These are phyloP conservation scores for Prunus mongolica DNA, from an alignment of 306 rosid species.

Conservation along the genomic window DNA sequence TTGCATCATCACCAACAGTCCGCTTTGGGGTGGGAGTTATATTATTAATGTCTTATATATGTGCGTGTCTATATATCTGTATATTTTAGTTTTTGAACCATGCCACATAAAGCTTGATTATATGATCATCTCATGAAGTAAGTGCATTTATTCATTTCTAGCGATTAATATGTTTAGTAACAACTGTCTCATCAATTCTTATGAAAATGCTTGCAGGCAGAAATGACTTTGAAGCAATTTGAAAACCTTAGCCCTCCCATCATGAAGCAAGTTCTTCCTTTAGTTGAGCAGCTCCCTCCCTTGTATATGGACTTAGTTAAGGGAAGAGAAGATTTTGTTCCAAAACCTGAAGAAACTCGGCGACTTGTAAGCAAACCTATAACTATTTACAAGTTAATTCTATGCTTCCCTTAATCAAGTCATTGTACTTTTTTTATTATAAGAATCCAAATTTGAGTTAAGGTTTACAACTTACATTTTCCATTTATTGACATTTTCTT, in stretches of 20 bases:
- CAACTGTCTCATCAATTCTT: slow-evolving; percentile 19
- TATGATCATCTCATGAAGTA: background rate
- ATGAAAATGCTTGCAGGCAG: slow-evolving; percentile 65
- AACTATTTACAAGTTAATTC: slow-evolving; percentile 18
- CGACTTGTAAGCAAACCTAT: slow-evolving; percentile 58
- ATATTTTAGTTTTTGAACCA: background rate
- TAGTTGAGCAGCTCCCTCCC: slow-evolving; percentile 96
- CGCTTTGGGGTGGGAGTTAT: slow-evolving; percentile 82
- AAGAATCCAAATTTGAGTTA: background rate
- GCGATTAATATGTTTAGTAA: background rate
- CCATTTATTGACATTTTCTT: slow-evolving; percentile 12
- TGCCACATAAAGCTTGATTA: background rate
- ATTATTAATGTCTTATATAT: slow-evolving; percentile 10
- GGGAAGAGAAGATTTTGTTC: slow-evolving; percentile 83
- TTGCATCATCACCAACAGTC: slow-evolving; percentile 82
- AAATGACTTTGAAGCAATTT: slow-evolving; percentile 79
- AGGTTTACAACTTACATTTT: background rate
- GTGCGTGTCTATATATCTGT: background rate
- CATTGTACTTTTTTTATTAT: background rate
- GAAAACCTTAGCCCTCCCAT: slow-evolving; percentile 88
- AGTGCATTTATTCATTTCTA: background rate
- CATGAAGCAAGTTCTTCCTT: slow-evolving; percentile 95
- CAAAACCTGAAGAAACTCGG: slow-evolving; percentile 90
- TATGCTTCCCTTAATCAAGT: slow-evolving; percentile 1
- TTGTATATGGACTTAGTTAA: slow-evolving; percentile 86